Conservation (phyloP, 2,329 filamentous ascomycete genomes). For the Sclerotinia spermophila region DNA sequence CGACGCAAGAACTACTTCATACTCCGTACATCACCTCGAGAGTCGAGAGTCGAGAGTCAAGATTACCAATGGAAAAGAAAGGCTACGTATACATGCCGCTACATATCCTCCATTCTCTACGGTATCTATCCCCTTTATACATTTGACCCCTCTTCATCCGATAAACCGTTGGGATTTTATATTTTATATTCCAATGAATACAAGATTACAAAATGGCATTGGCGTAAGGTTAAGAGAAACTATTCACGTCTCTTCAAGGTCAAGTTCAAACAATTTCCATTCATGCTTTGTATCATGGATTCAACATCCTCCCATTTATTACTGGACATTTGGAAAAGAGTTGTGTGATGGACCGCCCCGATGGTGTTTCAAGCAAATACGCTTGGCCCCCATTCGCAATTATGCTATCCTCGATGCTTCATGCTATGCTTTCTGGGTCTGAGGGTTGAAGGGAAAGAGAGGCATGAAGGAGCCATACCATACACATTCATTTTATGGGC, state of each 20-base stretch:
- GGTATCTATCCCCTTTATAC: background rate
- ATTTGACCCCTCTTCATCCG: background rate
- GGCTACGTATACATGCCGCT: background rate
- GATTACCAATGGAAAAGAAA: background rate
- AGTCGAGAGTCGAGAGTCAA: no score
- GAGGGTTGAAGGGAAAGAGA: background rate
- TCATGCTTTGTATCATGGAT: slow-evolving; percentile 9
- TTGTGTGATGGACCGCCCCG: background rate
- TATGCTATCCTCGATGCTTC: background rate
- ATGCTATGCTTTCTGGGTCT: background rate
- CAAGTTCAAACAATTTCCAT: background rate
- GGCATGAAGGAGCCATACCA: background rate
- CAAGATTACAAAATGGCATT: background rate
- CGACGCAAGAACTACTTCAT: no score
- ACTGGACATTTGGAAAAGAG: background rate
- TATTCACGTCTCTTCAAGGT: background rate
- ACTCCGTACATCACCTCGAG: no score
- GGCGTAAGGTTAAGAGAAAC: background rate
- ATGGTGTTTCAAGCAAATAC: slow-evolving; percentile 9
- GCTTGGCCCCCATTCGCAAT: background rate
- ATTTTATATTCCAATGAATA: background rate
- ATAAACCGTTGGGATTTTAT: background rate
- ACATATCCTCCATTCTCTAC: background rate
- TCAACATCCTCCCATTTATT: background rate
- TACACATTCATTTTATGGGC: background rate